These are phyloP conservation scores for Saitozyma sp. DNA, from an alignment of 768 basidiomycete genomes.

Conservation along the genomic window DNA sequence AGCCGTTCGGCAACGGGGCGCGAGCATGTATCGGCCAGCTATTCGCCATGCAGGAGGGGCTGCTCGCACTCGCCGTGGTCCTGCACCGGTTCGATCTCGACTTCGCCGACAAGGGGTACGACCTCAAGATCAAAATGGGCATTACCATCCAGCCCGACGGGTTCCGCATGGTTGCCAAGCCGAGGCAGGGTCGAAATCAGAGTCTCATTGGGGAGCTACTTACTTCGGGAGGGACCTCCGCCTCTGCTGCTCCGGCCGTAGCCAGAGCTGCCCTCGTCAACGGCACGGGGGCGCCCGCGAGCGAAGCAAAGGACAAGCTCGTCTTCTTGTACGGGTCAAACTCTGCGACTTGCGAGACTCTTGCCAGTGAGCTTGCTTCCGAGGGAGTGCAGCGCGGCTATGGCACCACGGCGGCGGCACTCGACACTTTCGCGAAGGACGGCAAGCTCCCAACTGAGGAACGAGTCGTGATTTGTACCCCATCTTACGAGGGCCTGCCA, in stretches of 20 bases:
- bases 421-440: no score
- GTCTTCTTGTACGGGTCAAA: constrained; percentile 48
- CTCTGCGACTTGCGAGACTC: constrained; percentile 59
- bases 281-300: background rate
- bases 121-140: constrained; percentile 55
- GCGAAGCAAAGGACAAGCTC: no score
- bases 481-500: background rate
- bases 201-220: no score
- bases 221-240: background rate
- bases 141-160: constrained; percentile 59
- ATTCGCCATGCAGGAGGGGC: constrained; percentile 59
- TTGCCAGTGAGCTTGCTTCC: constrained; percentile 58
- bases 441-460: background rate
- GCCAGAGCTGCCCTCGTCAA: background rate
- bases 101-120: constrained; percentile 52
- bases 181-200: constrained; percentile 39
- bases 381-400: no score
- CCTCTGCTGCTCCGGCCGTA: background rate
- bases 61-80: constrained; percentile 49
- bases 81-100: constrained; percentile 31
- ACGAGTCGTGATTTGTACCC: background rate
- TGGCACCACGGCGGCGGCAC: no score
- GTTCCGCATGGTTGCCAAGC: constrained; percentile 55
- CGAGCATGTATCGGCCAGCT: constrained; percentile 55
- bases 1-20: constrained; percentile 39